Base-by-base conservation (phyloP, 2,329 filamentous ascomycete genomes). In the Tolypocladium sp. region DNA sequence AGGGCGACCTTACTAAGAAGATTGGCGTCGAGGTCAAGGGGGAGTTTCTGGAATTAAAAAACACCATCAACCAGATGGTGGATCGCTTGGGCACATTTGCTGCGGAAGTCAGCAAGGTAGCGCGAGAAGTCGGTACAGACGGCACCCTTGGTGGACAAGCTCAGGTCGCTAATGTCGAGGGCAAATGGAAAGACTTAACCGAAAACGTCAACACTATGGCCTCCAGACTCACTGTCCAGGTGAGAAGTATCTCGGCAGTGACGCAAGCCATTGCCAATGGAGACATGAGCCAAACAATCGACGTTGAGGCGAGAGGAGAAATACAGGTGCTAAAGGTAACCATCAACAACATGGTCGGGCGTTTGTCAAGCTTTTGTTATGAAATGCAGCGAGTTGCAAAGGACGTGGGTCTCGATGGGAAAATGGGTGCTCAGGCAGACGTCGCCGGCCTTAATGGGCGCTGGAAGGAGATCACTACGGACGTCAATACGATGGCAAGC, bases 51-150 rank as follows among this genome's bases (percentile, higher is more conserved):
- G 91, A 96, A 70, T 80, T 99, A 62, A 99, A 99, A 77, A 91
- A 92, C 69, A 99, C 93, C 10, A 97, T 97, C 78, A 97, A 97
- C 75, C 95, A 90, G 70, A 97, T 97, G 93, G 94, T 97, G 71
- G 93, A 97, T 74, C 92, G 96, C 67, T 82, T 97, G 52, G 91
- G 95, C 66, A 93, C 93, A 52, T 97, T 97, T 72, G 93, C 93
- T 59, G 94, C 93, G 66, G 92, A 97, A 73, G 93, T 97, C 71
- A 97, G 93, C 72, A 92, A 94, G 72, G 87, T 97, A 63, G 93
- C 93, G 55, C 88, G 91, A 71, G 93, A 97, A 76, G 93, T 97
- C 79, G 93, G 93, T 67, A 97, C 93, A 2, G 93, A 97, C 73
- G 93, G 93, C 65, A 93, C 91, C 56, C 84, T 97, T 49, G 93